A percentile compares a stretch with the other conserved stretches of the same genome.
Evolutionary conservation across 371 early-diverging fungal genomes (phyloP).

Genomic region (Amoeboaphelidium protococcarum): DNA sequence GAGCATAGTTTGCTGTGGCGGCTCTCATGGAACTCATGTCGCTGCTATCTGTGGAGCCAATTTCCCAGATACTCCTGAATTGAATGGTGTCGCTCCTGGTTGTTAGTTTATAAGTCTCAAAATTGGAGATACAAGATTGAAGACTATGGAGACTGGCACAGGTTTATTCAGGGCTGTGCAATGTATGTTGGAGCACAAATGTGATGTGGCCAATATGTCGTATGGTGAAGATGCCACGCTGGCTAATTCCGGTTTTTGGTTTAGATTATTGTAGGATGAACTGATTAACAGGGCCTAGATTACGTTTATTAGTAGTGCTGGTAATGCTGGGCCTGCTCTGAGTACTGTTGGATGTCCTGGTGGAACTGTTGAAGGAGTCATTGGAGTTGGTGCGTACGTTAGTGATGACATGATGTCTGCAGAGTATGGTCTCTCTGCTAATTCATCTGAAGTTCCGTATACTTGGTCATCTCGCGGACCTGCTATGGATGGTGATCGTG

Average conservation of each 20-base stretch:
- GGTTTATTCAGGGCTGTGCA: conserved; percentile 55
- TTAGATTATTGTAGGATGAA: conserved; percentile 42
- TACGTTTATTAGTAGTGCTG: conserved; percentile 65
- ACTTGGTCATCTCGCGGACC: conserved; percentile 83
- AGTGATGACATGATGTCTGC: conserved; percentile 59
- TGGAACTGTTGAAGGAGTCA: conserved; percentile 38
- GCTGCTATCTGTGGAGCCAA: conserved; percentile 22
- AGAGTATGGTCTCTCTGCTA: conserved; percentile 46
- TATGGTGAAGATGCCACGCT: conserved; percentile 58
- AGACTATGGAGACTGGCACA: conserved; percentile 57
- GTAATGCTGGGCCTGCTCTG: conserved; percentile 73
- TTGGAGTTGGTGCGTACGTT: conserved; percentile 78
- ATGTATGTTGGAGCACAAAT: conserved; percentile 41
- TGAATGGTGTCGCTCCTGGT: conserved; percentile 73
- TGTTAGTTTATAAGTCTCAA: conserved; percentile 74
- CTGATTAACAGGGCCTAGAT: conserved; percentile 44
- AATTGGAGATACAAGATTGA: conserved; percentile 68
- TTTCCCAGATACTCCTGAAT: conserved; percentile 49
- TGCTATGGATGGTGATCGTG: conserved; percentile 45
- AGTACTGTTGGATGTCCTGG: conserved; percentile 66
- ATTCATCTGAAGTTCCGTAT: conserved; percentile 41
- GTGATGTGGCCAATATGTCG: conserved; percentile 83
- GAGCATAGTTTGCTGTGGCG: conserved; percentile 23
- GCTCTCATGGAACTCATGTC: conserved; percentile 80
- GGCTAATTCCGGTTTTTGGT: conserved; percentile 48